These are phyloP conservation scores for Ophiobolus disseminans DNA, from an alignment of 2,329 filamentous ascomycete species.

Conservation along the genomic window DNA sequence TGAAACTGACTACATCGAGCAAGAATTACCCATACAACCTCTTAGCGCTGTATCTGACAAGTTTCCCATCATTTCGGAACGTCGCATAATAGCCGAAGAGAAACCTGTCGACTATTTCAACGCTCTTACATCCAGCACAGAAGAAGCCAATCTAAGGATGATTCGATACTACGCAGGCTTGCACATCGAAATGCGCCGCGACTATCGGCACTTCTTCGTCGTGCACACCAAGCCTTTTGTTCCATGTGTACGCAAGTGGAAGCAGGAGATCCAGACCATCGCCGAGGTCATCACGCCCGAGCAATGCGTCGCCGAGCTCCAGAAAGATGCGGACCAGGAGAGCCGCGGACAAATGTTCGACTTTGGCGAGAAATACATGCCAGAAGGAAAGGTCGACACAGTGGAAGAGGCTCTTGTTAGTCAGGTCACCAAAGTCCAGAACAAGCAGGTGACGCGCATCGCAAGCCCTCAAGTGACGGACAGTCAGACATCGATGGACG, in stretches of 20 bases:
- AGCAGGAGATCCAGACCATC: constrained; percentile 29
- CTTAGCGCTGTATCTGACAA: constrained; percentile 27
- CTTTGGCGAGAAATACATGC: constrained; percentile 35
- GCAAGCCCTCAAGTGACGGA: not conserved
- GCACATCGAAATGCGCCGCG: constrained; percentile 27
- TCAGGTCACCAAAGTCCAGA: constrained; percentile 1
- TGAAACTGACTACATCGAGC: constrained; percentile 32
- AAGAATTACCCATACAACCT: constrained; percentile 21
- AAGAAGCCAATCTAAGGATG: constrained; percentile 36
- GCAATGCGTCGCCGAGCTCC: constrained; percentile 33
- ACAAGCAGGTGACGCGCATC: not conserved
- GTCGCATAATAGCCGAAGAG: constrained; percentile 23
- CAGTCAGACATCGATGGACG: not conserved
- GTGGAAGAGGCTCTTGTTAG: not conserved
- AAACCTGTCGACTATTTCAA: constrained; percentile 34
- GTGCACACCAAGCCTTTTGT: constrained; percentile 38
- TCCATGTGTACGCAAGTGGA: constrained; percentile 27
- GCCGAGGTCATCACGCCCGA: constrained; percentile 39
- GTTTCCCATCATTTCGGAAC: constrained; percentile 40
- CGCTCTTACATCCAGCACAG: constrained; percentile 19
- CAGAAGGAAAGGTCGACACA: not conserved
- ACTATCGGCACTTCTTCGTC: constrained; percentile 42
- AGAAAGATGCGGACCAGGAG: constrained; percentile 11
- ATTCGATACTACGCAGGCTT: constrained; percentile 34
- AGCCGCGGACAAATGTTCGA: constrained; percentile 30